Base-by-base conservation (phyloP, 768 basidiomycete genomes). In the Rubroboletus pulcherrimus region DNA sequence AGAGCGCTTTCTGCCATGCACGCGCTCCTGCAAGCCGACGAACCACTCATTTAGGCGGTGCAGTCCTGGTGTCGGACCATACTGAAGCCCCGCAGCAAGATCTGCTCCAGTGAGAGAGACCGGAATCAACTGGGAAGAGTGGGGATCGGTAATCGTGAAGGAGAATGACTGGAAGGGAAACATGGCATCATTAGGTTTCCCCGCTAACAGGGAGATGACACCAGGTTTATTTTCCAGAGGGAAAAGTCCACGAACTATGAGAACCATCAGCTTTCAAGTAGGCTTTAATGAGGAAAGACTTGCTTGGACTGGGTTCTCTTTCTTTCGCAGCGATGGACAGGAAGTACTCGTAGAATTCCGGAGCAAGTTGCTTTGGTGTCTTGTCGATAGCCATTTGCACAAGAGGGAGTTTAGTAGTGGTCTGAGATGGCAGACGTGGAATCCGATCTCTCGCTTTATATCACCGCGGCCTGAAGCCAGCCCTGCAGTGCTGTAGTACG, bases 121-220 rank as follows among this genome's bases (percentile, higher is more conserved):
- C 0, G 76, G 68, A 2, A 74, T 73, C 33, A 84, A 81, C 51
- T 77, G 67, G 19, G 64, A 58, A 11, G 75, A 73, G 53, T 81
- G 72, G 3, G 81, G 81, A 11, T 82, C 80, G 19, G 78, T 74
- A 4, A 84, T 78, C 2, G 77, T 81, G 70, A 91, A 84, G 53
- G 80, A 85, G 62, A 98, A 75, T 0, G 87, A 85, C 2, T 85
- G 84, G 74, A 98, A 91, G 1, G 96, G 96, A 75, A 98, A 98
- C 19, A 91, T 89, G n/a, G 79, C 75, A 8, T 86, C 79, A 65
- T 96, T 95, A 7, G 96, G 96, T 71, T 95, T 93, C 29, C 96
- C 96, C 0, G 93, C 94, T 7, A 95, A 81, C 33, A 94, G 70
- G 4, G 88, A 91, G 53, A 94, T 85, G 37, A 91, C 68, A 0